Evolutionary conservation across 495 filamentous ascomycete species (phyloP), one percentile per base, ranked within the genome.

Genomic region (Talaromyces liani): DNA sequence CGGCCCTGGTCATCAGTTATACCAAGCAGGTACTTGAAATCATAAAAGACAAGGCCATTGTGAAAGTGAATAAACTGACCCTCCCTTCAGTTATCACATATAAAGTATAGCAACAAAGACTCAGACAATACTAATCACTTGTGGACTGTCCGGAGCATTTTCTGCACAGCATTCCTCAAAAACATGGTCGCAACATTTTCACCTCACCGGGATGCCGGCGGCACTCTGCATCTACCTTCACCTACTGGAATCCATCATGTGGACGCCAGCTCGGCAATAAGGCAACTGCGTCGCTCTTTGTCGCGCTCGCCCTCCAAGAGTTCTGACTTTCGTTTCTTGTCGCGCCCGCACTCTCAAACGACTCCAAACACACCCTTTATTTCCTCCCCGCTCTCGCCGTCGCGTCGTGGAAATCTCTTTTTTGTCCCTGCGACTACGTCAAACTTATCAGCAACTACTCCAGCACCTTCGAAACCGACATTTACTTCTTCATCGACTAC

Each of bases 221-320:
- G 89, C 64, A 92, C 90, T 51, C 79, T 95, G 61, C 91, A 93
- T 69, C 81, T 93, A 4, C 84, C 89, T 59, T 93, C 92, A 33
- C 92, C 92, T 58, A 91, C 89, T 27, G 89, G 91, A 66, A 84
- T 87, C 62, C 88, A 90, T 67, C 86, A 88, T 77, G 87, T 91
- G 67, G 90, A 93, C 75, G 84, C 90, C 4, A 87, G 84, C 66
- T 85, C 89, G 24, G 85, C 89, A 16, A 88, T 95, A 59, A 81
- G 88, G 65, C 87, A 91, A 65, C 75, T 97, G 49, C 84, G 91
- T 49, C 88, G 91, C 66, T 95, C 92, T 22, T 79, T 97, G 55
- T 95, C 91, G 29, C 82, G 91, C 54, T 96, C 92, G 9, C 92
- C 92, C 9, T 95, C 92, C 8, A 95, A 92, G 71, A 82, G 80